Percentiles rank a stretch among this genome's conserved stretches.
phyloP scores from a whole-genome alignment of 805 yeast species.

The Teunomyces kruisii region DNA sequence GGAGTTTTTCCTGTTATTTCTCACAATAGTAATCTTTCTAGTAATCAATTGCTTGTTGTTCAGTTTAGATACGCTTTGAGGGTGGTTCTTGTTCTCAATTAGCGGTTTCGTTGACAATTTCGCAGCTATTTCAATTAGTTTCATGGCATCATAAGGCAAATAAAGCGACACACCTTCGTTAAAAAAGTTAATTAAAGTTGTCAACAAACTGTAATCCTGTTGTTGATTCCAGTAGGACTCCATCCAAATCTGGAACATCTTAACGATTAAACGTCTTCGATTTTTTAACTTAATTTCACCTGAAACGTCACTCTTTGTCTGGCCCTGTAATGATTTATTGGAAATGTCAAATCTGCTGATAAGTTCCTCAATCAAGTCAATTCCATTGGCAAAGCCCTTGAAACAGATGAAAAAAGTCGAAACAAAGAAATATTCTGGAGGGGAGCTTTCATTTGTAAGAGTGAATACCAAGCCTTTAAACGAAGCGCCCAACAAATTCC shows the following conservation, averaged over 20 bases:
- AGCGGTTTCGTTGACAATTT: constrained; percentile 57
- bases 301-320: constrained; percentile 17
- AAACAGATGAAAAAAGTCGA: constrained; percentile 78
- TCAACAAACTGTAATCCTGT: constrained; percentile 57
- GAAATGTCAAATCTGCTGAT: constrained; percentile 62
- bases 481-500: constrained; percentile 64
- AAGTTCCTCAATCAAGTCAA: constrained; percentile 66
- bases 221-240: constrained; percentile 84
- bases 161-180: constrained; percentile 67
- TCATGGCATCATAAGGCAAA: constrained; percentile 66
- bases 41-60: constrained; percentile 49
- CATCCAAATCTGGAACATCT: constrained; percentile 78
- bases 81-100: constrained; percentile 44
- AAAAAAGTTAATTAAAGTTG: constrained; percentile 74
- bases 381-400: constrained; percentile 66
- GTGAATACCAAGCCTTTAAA: constrained; percentile 66
- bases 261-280: constrained; percentile 66
- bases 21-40: constrained; percentile 45
- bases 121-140: constrained; percentile 61
- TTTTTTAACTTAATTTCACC: constrained; percentile 44
- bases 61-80: constrained; percentile 2
- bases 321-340: constrained; percentile 20
- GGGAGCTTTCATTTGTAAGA: constrained; percentile 62
- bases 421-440: constrained; percentile 65
- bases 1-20: constrained; percentile 35